Base-by-base conservation (phyloP, 2,329 filamentous ascomycete species). In the Parastagonospora avenae region DNA sequence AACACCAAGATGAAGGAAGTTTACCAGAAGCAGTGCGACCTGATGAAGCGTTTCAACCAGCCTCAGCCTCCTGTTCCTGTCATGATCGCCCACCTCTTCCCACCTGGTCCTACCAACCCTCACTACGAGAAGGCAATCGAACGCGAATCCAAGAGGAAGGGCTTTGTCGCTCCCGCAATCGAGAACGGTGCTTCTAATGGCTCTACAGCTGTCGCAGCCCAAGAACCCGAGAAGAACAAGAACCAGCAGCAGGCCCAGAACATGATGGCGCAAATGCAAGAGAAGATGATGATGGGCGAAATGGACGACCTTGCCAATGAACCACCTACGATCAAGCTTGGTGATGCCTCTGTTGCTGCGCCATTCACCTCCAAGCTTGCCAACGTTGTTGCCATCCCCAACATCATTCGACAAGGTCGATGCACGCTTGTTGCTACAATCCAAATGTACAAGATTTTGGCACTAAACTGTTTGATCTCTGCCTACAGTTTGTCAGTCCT, bases 401-500 rank as follows among this genome's bases (percentile, higher is more conserved):
- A 99, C 78, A 99, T 99, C 67, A 94, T 99, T 68, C 90, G 94
- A 51, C 94, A 99, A 79, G 94, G 94, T 50, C 90, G 94, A 56
- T 99, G 94, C 80, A 99, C 94, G 7, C 85, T 99, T 15, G 94
- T 99, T 47, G 94, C 94, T 29, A 99, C 94, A 0, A 97, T 99
- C 60, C 94, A 99, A 80, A 99, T 99, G 93, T 99, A 99, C 86
- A 99, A 97, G 83, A 99, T 99, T 66, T 85, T 99, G 44, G 94
- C 94, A 7, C 80, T 99, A 52, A 99, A 99, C 81, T 99, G 94
- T 73, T 81, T 99, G 64, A 99, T 99, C 72, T 96, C 91, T 64
- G 94, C 94, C 32, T 99, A 99, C 85, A 96, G 91, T 75, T 78
- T 99, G 71, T 95, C 90, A 74, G 94, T 99, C 14, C 82, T 99